Conservation (phyloP, 306 rosid genomes). For the Echinosophora koreensis region DNA sequence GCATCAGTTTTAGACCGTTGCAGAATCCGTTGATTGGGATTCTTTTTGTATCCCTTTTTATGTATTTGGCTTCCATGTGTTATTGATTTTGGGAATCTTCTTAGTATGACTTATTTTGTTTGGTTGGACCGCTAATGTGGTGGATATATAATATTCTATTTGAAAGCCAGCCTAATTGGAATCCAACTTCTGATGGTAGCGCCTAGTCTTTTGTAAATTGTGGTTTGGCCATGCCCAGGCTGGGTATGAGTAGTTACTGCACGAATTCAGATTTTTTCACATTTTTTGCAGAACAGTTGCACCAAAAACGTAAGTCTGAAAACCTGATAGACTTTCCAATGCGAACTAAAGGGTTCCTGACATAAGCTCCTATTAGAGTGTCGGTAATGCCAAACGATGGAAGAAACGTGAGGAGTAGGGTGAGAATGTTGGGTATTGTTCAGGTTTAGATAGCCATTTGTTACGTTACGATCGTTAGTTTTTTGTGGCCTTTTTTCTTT, state of each 20-base stretch:
- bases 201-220: neutral
- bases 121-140: neutral
- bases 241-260: neutral
- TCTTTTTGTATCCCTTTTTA: constrained; percentile 24
- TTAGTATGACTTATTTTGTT: neutral
- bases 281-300: neutral
- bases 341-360: neutral
- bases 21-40: constrained; percentile 28
- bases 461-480: too few species aligned
- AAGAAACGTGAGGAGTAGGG: neutral
- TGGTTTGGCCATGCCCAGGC: neutral
- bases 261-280: neutral
- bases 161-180: neutral
- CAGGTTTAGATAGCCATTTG: too few species aligned
- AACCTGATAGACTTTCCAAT: neutral
- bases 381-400: neutral
- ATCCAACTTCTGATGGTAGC: neutral
- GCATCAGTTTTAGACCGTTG: constrained; percentile 38
- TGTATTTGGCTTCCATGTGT: constrained; percentile 28
- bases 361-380: neutral
- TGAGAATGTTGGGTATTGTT: too few species aligned
- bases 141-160: constrained; percentile 17
- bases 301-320: neutral
- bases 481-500: too few species aligned
- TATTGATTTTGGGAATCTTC: neutral